Evolutionary conservation across 805 yeast genomes (phyloP), one percentile per base, ranked within the genome.

Genomic region (Myxozyma geophila): DNA sequence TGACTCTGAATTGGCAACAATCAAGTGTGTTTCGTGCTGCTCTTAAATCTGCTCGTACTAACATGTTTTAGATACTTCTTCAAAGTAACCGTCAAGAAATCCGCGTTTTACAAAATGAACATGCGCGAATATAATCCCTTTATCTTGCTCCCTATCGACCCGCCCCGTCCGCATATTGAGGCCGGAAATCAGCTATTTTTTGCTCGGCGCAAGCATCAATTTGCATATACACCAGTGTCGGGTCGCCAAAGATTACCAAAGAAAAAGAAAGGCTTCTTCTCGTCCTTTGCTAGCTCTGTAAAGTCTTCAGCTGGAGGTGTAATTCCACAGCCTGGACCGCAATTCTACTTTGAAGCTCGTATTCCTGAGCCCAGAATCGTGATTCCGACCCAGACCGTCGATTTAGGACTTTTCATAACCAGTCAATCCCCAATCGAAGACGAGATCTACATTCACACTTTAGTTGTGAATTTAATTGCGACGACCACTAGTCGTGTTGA

Each of bases 21-120:
- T 64, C 49, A 55, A 57, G 57, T 57, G 47, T 40, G 23, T 35
- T 9, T 3, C 19, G 43, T 35, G 56, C 70, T 69, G 40, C 67
- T 66, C 43, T 55, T 51, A 72, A 71, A 12, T 61, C 70, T 21
- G 8, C 10, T n/a, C n/a, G 6, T 13, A 3, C 21, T 33, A n/a
- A 36, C 37, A 23, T 37, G 15, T 28, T 10, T 74, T 85, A 77
- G 79, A 60, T 86, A 86, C 71, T 86, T 81, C 70, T 78, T 87
- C 59, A 86, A 86, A 73, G 88, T 80, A 9, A 86, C 89, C 0
- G 85, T 86, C 48, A 83, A 82, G 62, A 71, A 86, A 52, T 74
- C 86, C 1, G 79, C 85, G 2, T 70, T 84, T 39, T 75, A 83
- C 60, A 80, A 81, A 59, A 56, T 78, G 35, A 86, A 84, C 63